These are phyloP conservation scores for Juglanconis oblonga DNA, from an alignment of 2,329 filamentous ascomycete species.

Conservation along the genomic window DNA sequence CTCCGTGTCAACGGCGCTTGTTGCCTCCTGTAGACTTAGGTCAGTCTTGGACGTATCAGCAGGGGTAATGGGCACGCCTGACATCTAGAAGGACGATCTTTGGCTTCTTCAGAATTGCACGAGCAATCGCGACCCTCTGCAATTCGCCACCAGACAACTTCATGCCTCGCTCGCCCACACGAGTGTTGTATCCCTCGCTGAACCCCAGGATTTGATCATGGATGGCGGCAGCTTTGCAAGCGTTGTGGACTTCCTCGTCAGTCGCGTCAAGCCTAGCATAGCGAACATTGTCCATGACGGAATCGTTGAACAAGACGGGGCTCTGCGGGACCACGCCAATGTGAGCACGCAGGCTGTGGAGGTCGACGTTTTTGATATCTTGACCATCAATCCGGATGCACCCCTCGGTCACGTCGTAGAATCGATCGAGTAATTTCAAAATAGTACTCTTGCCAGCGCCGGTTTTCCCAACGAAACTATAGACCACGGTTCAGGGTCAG, in stretches of 20 bases:
- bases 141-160: constrained; percentile 66
- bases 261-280: constrained; percentile 53
- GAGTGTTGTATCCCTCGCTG: constrained; percentile 48
- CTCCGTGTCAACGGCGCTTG: constrained; percentile 71
- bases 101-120: constrained; percentile 70
- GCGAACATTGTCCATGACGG: constrained; percentile 57
- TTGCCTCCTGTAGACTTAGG: constrained; percentile 53
- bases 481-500: background rate
- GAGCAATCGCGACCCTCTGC: constrained; percentile 65
- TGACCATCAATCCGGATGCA: constrained; percentile 54
- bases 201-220: constrained; percentile 57
- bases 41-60: background rate
- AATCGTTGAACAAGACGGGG: constrained; percentile 55
- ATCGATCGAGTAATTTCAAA: constrained; percentile 56
- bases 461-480: constrained; percentile 53
- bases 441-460: constrained; percentile 59
- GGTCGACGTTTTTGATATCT: constrained; percentile 52
- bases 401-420: constrained; percentile 55
- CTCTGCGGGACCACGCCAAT: constrained; percentile 57
- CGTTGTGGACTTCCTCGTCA: constrained; percentile 53
- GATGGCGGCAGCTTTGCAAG: constrained; percentile 54
- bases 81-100: constrained; percentile 71
- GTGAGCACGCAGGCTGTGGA: constrained; percentile 48
- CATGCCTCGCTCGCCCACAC: constrained; percentile 50
- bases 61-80: background rate